Base-by-base conservation (phyloP, 2,329 filamentous ascomycete species). In the Penicillium sp. region DNA sequence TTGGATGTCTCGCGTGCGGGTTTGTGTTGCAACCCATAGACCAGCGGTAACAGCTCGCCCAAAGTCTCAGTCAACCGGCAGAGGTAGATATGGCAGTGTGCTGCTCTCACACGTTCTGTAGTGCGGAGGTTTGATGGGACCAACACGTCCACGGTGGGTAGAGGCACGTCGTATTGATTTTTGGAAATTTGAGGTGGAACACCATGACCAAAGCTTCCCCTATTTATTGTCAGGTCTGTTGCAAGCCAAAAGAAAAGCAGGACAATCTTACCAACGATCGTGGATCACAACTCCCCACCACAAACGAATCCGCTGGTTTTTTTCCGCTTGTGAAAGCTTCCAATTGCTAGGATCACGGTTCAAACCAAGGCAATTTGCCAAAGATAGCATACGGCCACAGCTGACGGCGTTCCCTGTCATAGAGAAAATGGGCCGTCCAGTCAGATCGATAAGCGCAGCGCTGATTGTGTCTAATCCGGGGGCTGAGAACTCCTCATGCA, bases 271-370 rank as follows among this genome's bases (percentile, higher is more conserved):
- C 76, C 81, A 84, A 39, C 80, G 76, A 65, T 84, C 81, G 54
- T 82, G 80, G 38, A 84, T 80, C 3, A 83, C 71, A 3, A 83
- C 78, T 6, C 78, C 80, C 82, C 82, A 84, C 79, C 81, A 84
- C 3, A 82, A 66, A 3, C 79, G 77, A 31, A 80, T 78, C 7
- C 82, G 74, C 16, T 80, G 68, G 9, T 76, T 73, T 59, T 82
- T 83, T 58, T 84, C 81, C 34, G 73, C 69, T 2, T 72, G 72
- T 1, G 77, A 76, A 2, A 82, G 73, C 44, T 78, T 79, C 81
- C 81, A 84, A 53, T 75, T 73, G 4, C 75, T 77, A 13, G 80
- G 79, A 60, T 84, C 79, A 29, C 82, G 75, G 57, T 84, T 82
- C 37, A 84, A 68, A 1, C 81, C 81, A 53, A 83, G 77, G 18